These are phyloP conservation scores for Cucumis cinereus DNA, from an alignment of 306 rosid genomes.

Conservation along the genomic window DNA sequence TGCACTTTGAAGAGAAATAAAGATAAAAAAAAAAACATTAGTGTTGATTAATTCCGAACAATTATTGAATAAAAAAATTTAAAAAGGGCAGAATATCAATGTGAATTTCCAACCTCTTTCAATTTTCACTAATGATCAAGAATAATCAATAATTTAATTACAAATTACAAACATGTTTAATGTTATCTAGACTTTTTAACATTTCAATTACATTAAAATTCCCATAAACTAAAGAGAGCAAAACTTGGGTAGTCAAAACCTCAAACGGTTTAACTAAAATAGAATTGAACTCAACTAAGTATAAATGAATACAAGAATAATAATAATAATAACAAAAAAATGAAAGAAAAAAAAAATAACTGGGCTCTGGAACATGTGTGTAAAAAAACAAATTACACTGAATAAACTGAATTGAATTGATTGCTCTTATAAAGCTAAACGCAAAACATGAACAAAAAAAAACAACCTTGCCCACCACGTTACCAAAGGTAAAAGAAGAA, in stretches of 20 bases:
- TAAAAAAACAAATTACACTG: too few species aligned
- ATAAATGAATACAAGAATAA: background rate
- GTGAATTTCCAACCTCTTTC: too few species aligned
- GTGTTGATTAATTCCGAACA: background rate
- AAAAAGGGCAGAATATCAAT: too few species aligned
- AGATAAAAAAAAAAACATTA: background rate
- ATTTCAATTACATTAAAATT: background rate
- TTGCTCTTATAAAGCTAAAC: background rate
- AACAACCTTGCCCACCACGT: constrained; percentile 7
- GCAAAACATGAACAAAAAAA: constrained; percentile 9
- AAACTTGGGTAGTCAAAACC: background rate
- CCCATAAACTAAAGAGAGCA: background rate
- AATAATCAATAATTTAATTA: background rate
- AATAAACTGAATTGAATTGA: too few species aligned
- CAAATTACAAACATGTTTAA: background rate
- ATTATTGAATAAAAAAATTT: background rate
- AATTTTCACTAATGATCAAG: too few species aligned
- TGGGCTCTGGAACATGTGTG: background rate
- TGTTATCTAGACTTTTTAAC: background rate
- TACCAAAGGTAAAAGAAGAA: background rate
- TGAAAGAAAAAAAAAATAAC: background rate
- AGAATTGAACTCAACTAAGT: background rate
- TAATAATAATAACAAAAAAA: background rate
- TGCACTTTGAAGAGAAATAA: background rate
- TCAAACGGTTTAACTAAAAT: background rate